Evolutionary conservation across 2,329 filamentous ascomycete species (phyloP).

Genomic region (Helicocarpus griseus): DNA sequence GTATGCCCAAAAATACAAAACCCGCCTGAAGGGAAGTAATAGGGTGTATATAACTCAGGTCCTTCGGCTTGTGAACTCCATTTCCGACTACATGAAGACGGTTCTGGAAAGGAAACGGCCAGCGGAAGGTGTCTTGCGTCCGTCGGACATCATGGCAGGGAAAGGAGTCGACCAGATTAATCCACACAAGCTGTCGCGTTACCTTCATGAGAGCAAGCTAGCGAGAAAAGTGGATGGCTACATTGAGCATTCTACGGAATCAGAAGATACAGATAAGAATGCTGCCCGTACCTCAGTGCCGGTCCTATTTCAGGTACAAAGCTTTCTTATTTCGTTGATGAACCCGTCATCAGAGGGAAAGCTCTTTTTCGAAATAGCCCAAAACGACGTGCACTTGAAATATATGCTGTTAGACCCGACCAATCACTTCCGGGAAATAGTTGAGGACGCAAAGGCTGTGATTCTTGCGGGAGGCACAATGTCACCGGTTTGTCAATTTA

Average conservation of each 20-base stretch:
- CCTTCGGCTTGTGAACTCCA: constrained; percentile 69
- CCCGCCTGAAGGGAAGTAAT: constrained; percentile 81
- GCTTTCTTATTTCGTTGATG: constrained; percentile 69
- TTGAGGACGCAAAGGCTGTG: constrained; percentile 73
- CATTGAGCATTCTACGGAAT: constrained; percentile 44
- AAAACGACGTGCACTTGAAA: constrained; percentile 51
- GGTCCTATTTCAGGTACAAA: constrained; percentile 53
- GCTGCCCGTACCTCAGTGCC: constrained; percentile 34
- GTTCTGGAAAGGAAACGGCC: constrained; percentile 33
- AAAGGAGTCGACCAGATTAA: constrained; percentile 96
- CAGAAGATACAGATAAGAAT: constrained; percentile 15
- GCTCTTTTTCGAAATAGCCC: constrained; percentile 46
- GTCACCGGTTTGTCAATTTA: constrained; percentile 56
- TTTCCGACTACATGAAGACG: constrained; percentile 58
- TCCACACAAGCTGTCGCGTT: constrained; percentile 75
- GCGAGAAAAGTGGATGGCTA: constrained; percentile 94
- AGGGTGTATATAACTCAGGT: constrained; percentile 84
- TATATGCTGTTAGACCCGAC: constrained; percentile 89
- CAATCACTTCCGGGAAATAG: constrained; percentile 80
- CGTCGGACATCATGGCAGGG: constrained; percentile 62
- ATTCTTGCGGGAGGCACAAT: constrained; percentile 93
- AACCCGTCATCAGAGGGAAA: constrained; percentile 65
- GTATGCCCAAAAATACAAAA: constrained; percentile 82
- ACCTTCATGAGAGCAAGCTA: constrained; percentile 84
- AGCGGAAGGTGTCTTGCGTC: constrained; percentile 58